Base-by-base conservation (phyloP, 352 stramenopile genomes). In the Phytopythium sindhum region DNA sequence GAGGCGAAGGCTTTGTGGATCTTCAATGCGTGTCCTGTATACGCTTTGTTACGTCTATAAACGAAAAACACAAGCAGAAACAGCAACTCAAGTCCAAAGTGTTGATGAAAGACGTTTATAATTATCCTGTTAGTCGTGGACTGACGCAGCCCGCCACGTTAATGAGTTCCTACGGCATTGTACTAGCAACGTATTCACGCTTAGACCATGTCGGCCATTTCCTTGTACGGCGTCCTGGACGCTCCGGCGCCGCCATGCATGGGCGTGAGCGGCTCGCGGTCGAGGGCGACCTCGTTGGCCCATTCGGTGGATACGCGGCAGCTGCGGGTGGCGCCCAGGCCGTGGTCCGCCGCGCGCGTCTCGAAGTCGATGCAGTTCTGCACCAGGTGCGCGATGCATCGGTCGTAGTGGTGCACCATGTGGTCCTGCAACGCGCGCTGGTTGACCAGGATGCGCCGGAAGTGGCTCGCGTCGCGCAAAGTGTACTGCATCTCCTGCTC, bases 321-420 rank as follows among this genome's bases (percentile, higher is more conserved):
- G 21, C 64, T 72, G 56, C 70, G 77, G 39, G 47, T 26, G 17
- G 31, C 31, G 31, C 31, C 31, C 4, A 35, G 31, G 31, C 66
- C 67, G 52, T 74, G 72, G 1, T 70, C 72, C 4, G 72, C 66
- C 39, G 69, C 66, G 2, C 64, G 66, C 21, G 69, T 68, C 50
- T 77, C 71, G 47, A 83, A 84, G 39, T 83, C 78, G 57, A 90
- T 70, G 67, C 80, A 88, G 41, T 88, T 66, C 53, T 69, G 64
- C 37, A 87, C 73, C 24, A 93, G 64, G 50, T 75, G 78, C 28
- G 70, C 66, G 55, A 93, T 88, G 66, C 81, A 84, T 45, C 83
- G 80, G 70, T 91, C 84, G 65, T 93, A 93, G 65, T 93, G 84
- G 61, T 93, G 81, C n/a, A 88, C 76, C 75, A 93, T 86, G 70